Conservation (phyloP, 495 filamentous ascomycete genomes). For the Coniosporium apollinis region DNA sequence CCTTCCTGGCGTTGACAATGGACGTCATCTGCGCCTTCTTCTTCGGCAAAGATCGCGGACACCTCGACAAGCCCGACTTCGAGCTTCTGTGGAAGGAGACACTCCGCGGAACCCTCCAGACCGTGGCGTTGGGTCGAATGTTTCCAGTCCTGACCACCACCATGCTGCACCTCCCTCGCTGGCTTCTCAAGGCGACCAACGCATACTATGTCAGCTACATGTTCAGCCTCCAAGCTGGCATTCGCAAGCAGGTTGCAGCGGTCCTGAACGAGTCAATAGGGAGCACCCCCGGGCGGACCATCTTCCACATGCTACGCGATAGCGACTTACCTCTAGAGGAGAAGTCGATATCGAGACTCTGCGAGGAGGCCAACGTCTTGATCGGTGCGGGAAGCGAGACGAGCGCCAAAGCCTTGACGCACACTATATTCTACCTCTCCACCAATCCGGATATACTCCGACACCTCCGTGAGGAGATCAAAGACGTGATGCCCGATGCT, state of each 20-base stretch:
- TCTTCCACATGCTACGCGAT: slow-evolving; percentile 19
- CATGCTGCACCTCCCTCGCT: no score
- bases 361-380: slow-evolving; percentile 22
- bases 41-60: no score
- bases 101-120: no score
- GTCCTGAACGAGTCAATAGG: slow-evolving; percentile 1
- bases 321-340: slow-evolving; percentile 16
- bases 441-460: slow-evolving; percentile 8
- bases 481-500: slow-evolving; percentile 5
- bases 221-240: no score
- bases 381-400: slow-evolving; percentile 25
- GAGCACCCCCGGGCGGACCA: slow-evolving; percentile 12
- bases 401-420: slow-evolving; percentile 17
- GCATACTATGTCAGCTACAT: no score
- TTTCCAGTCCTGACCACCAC: no score
- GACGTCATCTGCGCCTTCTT: not conserved
- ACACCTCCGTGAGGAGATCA: slow-evolving; percentile 20
- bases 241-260: not conserved
- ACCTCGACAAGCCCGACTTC: no score
- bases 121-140: no score
- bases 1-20: slow-evolving; percentile 1
- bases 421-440: slow-evolving; percentile 19
- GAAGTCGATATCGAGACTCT: slow-evolving; percentile 12
- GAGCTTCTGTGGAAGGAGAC: no score
- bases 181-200: no score